phyloP scores from a whole-genome alignment of 225 moss, liverwort and hornwort genomes.

The Takakia lepidozioides region DNA sequence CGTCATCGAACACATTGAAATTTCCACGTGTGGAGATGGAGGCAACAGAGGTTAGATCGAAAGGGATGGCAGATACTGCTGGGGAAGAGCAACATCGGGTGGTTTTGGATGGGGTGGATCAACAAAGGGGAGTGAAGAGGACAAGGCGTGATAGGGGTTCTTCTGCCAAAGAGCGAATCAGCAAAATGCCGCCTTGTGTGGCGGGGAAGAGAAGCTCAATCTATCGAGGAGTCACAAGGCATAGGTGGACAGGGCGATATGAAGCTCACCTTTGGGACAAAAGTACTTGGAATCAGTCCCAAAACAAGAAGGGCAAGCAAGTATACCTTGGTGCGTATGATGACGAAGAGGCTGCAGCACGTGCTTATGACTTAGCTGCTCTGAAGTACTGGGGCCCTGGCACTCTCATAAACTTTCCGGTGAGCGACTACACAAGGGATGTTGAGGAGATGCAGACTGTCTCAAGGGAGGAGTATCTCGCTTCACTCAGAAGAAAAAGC shows the following conservation, averaged over 20 bases:
- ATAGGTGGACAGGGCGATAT: conserved; percentile 89
- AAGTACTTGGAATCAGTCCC: conserved; percentile 85
- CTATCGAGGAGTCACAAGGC: conserved; percentile 80
- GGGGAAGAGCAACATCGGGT: conserved; percentile 22
- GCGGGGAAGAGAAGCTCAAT: conserved; percentile 89
- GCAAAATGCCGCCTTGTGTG: conserved; percentile 91
- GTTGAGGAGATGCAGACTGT: conserved; percentile 90
- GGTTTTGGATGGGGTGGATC: conserved; percentile 20
- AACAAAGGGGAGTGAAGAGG: conserved; percentile 62
- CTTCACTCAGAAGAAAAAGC: conserved; percentile 67
- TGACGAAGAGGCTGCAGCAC: conserved; percentile 86
- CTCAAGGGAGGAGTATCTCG: conserved; percentile 77
- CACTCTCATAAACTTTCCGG: conserved; percentile 79
- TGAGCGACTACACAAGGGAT: conserved; percentile 74
- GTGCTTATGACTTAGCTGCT: conserved; percentile 83
- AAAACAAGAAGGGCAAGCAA: conserved; percentile 94
- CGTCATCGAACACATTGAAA: no score
- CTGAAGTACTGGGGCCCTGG: conserved; percentile 95
- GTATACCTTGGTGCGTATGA: conserved; percentile 76
- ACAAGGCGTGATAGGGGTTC: conserved; percentile 70
- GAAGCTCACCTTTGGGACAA: conserved; percentile 96
- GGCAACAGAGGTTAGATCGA: conserved; percentile 31
- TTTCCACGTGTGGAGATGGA: no score
- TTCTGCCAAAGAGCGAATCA: conserved; percentile 84
- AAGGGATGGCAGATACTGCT: conserved; percentile 20